Conservation (phyloP, 202 grass and related monocot genomes). For the Eragrostis tef region DNA sequence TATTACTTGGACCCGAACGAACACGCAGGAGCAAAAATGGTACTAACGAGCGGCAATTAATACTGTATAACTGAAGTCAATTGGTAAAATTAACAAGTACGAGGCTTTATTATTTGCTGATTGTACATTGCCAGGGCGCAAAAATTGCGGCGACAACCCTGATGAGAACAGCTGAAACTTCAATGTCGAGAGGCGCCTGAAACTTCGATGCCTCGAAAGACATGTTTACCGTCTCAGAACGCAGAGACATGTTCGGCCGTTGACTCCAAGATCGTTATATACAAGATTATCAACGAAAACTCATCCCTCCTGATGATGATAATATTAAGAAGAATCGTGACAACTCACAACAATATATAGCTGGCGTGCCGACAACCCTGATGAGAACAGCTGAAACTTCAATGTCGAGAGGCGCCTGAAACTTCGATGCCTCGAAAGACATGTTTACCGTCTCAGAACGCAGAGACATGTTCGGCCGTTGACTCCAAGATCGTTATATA, state of each 20-base stretch:
- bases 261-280: not conserved
- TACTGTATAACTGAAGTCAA: not conserved
- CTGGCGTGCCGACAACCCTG: conserved; percentile 6
- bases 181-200: conserved; percentile 15
- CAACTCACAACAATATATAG: conserved; percentile 2
- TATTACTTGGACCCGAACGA: too few species aligned
- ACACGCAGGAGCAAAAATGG: too few species aligned
- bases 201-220: conserved; percentile 14
- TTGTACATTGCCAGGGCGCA: too few species aligned
- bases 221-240: not conserved
- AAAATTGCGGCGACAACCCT: not conserved
- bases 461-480: not conserved
- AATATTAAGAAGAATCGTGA: not conserved
- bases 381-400: conserved; percentile 1
- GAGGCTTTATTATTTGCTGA: too few species aligned
- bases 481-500: not conserved
- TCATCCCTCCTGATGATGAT: not conserved
- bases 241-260: not conserved
- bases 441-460: not conserved
- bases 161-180: conserved; percentile 41
- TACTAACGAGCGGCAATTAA: too few species aligned
- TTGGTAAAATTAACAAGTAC: not conserved
- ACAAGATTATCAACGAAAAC: not conserved
- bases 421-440: conserved; percentile 14
- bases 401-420: conserved; percentile 16